Conservation (phyloP, 176 grass and related monocot species). For the Triticum turgidum region DNA sequence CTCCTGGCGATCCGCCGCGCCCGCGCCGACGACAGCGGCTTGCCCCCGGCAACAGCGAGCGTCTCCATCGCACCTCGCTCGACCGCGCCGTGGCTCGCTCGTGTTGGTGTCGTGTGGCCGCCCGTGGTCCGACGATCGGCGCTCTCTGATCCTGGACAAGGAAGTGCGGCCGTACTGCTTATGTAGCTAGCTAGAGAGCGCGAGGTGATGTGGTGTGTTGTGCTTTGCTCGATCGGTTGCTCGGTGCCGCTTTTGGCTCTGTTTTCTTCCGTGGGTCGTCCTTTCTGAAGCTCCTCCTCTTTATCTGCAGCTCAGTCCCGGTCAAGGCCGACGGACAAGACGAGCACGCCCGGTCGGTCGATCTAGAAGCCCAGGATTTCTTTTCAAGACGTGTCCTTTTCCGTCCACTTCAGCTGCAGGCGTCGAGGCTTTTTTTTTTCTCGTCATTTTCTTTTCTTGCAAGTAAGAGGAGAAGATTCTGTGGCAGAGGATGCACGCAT, state of each 20-base stretch:
- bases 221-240: neutral
- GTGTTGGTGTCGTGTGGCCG: neutral
- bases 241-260: neutral
- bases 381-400: neutral
- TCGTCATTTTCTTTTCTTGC: neutral
- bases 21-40: constrained; percentile 22
- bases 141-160: neutral
- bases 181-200: neutral
- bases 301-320: neutral
- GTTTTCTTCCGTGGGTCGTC: neutral
- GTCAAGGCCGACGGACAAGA: neutral
- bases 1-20: constrained; percentile 27
- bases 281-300: neutral
- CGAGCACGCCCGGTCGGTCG: neutral
- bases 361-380: neutral
- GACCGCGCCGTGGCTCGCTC: neutral
- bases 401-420: neutral
- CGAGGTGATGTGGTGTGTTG: neutral
- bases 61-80: neutral
- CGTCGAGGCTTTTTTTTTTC: neutral
- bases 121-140: neutral
- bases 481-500: neutral
- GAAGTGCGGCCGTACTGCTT: neutral
- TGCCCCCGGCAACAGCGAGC: constrained; percentile 8
- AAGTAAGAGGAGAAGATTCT: neutral